Base-by-base conservation (phyloP, 2,329 filamentous ascomycete genomes). In the Periconia sp. region DNA sequence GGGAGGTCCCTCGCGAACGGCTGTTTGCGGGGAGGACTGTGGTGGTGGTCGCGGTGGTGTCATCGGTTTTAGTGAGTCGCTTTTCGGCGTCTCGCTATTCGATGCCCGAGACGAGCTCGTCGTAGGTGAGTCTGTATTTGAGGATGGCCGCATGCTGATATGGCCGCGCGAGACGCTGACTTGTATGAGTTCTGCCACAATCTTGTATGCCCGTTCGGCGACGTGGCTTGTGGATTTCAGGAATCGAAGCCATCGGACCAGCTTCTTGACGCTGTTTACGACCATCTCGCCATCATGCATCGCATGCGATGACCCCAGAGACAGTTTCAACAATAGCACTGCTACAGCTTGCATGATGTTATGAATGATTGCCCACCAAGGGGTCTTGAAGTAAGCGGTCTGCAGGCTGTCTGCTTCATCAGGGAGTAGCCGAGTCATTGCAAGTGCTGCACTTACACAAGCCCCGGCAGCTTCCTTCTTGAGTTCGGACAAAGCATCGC, bases 281-380 rank as follows among this genome's bases (percentile, higher is more conserved):
- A 73, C 50, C 3, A 71, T 45, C 27, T 65, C 56, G 14, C 66
- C 60, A 13, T 58, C 56, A 20, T 64, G 54, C 1, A 56, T 50
- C 47, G 68, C 53, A 52, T 73, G 70, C 6, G 54, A 53, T 8
- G 55, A 47, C 2, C 61, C 50, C 45, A 68, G 65, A 1, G 68
- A 69, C 19, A 76, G 50, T 53, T 75, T 74, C 11, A 73, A 61
- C 45, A 76, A 63, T 13, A 77, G 56, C 13, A 77, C 62, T 1
- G 69, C 65, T 1, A 69, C 60, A 1, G 73, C 70, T 57, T 77
- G 74, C 64, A 76, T 73, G 8, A 77, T 46, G n/a, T 57, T 62
- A 45, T 69, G 65, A 15, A 76, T 58, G 14, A 71, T 54, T 42
- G 58, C 70, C 74, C 74, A 77, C 75, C 74, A 77, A 5, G 74